A percentile compares a stretch with the other conserved stretches of the same genome.
Conservation (phyloP, 129 eudicot species). For the Erigeron canadensis region DNA sequence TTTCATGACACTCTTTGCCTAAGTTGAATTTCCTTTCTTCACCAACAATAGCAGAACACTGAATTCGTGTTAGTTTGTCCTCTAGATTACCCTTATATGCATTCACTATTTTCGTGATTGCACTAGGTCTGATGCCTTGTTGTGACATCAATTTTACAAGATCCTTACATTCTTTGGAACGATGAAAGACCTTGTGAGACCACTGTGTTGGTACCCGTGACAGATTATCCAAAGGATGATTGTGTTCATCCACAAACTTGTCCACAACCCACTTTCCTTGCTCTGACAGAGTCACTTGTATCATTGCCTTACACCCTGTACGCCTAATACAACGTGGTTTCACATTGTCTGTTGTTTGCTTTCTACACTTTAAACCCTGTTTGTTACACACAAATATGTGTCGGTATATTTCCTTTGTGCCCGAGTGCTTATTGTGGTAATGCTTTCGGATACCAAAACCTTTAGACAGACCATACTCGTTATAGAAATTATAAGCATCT, state of each 20-base stretch:
- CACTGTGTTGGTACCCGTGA: no score
- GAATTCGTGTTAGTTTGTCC: background rate
- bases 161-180: conserved; percentile 1
- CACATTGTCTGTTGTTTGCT: background rate
- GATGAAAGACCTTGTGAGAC: conserved; percentile 2
- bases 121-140: background rate
- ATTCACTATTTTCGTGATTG: conserved; percentile 3
- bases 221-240: no score
- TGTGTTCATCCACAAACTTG: no score
- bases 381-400: background rate
- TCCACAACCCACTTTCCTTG: background rate
- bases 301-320: background rate
- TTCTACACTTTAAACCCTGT: background rate
- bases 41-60: background rate
- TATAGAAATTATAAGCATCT: no score
- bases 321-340: background rate
- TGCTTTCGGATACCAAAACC: no score
- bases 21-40: background rate
- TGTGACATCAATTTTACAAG: background rate
- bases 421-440: no score
- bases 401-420: no score
- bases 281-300: background rate
- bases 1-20: no score
- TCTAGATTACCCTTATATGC: background rate
- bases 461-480: no score